phyloP scores from a whole-genome alignment of 2,329 filamentous ascomycete genomes.

The Neonectria punicea region DNA sequence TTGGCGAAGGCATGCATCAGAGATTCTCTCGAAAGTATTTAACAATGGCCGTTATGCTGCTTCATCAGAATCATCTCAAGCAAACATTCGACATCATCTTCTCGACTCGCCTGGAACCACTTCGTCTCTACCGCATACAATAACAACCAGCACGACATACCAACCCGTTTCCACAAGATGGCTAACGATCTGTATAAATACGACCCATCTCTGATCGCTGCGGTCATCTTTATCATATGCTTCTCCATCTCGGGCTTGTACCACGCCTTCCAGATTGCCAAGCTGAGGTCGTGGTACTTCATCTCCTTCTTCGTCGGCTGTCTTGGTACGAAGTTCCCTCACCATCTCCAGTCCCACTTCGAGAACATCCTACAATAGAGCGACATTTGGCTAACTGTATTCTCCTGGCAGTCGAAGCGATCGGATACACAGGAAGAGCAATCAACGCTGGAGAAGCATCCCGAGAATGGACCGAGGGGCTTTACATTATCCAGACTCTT shows the following conservation, averaged over 20 bases:
- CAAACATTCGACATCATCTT: no score
- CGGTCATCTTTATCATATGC: no score
- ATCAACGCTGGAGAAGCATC: slow-evolving; percentile 30
- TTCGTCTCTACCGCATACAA: no score
- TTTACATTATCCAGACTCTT: no score
- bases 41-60: no score
- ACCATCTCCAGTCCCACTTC: not conserved
- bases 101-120: no score
- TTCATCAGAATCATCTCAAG: no score
- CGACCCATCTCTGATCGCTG: no score
- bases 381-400: not conserved
- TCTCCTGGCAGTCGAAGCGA: not conserved
- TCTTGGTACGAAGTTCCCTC: slow-evolving; percentile 46
- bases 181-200: no score
- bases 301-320: slow-evolving; percentile 60
- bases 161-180: no score
- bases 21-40: no score
- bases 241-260: not conserved
- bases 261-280: slow-evolving; percentile 52
- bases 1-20: not conserved
- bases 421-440: slow-evolving; percentile 9
- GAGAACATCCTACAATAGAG: not conserved
- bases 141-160: no score
- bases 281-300: slow-evolving; percentile 58
- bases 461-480: slow-evolving; percentile 1